Conservation (phyloP, 257 asterid species). For the Penstemon eatonii region DNA sequence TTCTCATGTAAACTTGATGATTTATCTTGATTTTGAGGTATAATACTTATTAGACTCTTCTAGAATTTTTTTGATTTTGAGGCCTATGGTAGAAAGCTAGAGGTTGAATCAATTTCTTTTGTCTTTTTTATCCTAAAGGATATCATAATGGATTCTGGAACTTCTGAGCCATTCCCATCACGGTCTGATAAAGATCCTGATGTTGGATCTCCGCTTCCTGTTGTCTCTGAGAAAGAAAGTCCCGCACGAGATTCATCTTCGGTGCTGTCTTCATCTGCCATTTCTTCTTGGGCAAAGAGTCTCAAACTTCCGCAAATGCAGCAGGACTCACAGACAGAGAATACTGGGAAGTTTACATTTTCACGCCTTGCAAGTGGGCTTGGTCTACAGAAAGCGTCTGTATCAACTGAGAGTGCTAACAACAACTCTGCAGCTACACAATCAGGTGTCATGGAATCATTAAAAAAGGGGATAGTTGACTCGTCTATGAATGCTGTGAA, state of each 20-base stretch:
- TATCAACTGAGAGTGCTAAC: slow-evolving; percentile 45
- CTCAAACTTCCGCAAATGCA: slow-evolving; percentile 56
- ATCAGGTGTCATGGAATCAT: slow-evolving; percentile 71
- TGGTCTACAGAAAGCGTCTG: slow-evolving; percentile 55
- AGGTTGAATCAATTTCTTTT: slow-evolving; percentile 16
- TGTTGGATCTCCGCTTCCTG: slow-evolving; percentile 39
- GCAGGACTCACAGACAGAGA: slow-evolving; percentile 44
- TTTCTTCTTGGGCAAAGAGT: slow-evolving; percentile 70
- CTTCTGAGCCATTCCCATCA: slow-evolving; percentile 45
- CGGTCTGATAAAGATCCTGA: slow-evolving; percentile 46
- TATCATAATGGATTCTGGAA: slow-evolving; percentile 64
- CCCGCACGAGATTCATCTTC: slow-evolving; percentile 51
- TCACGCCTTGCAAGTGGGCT: slow-evolving; percentile 88
- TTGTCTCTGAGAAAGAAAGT: slow-evolving; percentile 38
- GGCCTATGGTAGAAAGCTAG: slow-evolving; percentile 20
- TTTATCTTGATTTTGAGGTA: too few species aligned
- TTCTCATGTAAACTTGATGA: slow-evolving; percentile 18
- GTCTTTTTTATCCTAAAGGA: slow-evolving; percentile 21
- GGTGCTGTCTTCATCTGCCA: slow-evolving; percentile 46
- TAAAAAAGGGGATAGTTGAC: slow-evolving; percentile 86
- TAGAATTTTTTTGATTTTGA: slow-evolving; percentile 14
- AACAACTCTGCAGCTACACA: slow-evolving; percentile 50
- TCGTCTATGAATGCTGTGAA: slow-evolving; percentile 86
- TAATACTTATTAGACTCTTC: slow-evolving; percentile 6
- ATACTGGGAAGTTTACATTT: slow-evolving; percentile 55